Conservation (phyloP, 805 yeast species). For the Lachancea meyersii region DNA sequence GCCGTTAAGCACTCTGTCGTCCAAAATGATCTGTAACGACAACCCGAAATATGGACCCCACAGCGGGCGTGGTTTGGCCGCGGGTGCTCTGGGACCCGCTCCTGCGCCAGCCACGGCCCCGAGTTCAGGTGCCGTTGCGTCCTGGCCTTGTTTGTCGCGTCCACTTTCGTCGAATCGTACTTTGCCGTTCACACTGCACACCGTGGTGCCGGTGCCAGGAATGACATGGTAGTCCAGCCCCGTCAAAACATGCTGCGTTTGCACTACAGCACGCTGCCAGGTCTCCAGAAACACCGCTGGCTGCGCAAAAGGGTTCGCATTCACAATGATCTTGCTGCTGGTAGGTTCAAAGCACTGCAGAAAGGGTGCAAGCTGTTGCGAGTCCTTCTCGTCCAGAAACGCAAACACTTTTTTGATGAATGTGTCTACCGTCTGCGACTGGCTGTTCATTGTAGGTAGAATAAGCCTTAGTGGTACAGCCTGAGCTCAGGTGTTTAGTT, state of each 20-base stretch:
- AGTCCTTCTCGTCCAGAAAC: conserved; percentile 31
- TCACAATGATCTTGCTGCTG: conserved; percentile 27
- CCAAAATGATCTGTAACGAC: conserved; percentile 48
- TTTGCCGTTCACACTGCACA: conserved; percentile 49
- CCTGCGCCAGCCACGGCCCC: neutral
- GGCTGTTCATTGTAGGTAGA: conserved; percentile 11
- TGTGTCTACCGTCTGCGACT: conserved; percentile 27
- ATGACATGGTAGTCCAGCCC: conserved; percentile 61
- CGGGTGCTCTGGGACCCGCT: conserved; percentile 1
- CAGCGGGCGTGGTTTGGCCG: conserved; percentile 39
- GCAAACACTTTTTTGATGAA: conserved; percentile 33
- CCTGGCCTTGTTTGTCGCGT: conserved; percentile 55
- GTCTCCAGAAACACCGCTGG: conserved; percentile 26
- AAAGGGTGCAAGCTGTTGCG: conserved; percentile 27
- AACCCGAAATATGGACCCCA: conserved; percentile 75
- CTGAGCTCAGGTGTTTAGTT: neutral
- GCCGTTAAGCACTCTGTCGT: conserved; percentile 40
- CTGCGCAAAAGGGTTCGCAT: conserved; percentile 28
- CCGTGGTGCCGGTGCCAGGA: conserved; percentile 53
- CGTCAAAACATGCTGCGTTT: conserved; percentile 56
- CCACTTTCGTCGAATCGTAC: conserved; percentile 77
- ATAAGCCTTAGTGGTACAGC: neutral
- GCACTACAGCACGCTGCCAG: conserved; percentile 31
- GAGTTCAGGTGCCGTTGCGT: conserved; percentile 41
- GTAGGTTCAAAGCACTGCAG: conserved; percentile 23